phyloP scores from a whole-genome alignment of 2,329 filamentous ascomycete species.

The Hirsutella rhossiliensis region DNA sequence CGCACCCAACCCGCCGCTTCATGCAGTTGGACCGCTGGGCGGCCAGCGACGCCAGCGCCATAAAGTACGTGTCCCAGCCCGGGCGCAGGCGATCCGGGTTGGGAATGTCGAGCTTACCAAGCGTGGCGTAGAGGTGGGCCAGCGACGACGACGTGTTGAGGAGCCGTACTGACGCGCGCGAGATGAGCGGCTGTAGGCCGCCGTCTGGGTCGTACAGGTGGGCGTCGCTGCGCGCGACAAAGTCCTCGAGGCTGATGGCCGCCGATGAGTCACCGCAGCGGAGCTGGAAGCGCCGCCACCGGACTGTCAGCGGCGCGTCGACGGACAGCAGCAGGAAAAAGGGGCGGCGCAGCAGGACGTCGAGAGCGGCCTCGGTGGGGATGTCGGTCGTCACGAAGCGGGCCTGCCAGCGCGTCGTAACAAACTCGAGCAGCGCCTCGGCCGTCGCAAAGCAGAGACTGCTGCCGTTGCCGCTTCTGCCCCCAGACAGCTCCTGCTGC shows the following conservation, averaged over 20 bases:
- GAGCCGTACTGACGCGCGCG: slow-evolving; percentile 70
- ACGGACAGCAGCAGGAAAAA: slow-evolving; percentile 91
- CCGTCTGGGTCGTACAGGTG: slow-evolving; percentile 58
- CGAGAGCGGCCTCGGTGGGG: slow-evolving; percentile 58
- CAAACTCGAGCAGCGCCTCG: slow-evolving; percentile 66
- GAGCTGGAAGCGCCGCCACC: slow-evolving; percentile 65
- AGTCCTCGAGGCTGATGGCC: slow-evolving; percentile 37
- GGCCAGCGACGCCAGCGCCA: slow-evolving; percentile 87
- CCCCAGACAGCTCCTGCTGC: slow-evolving; percentile 4
- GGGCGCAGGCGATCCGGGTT: slow-evolving; percentile 73
- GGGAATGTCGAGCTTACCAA: slow-evolving; percentile 64
- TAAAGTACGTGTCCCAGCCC: slow-evolving; percentile 95
- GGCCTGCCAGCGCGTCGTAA: slow-evolving; percentile 72
- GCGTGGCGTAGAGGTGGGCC: slow-evolving; percentile 56
- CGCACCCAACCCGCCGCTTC: slow-evolving; percentile 92
- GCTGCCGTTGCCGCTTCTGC: too few species aligned
- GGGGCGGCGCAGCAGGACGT: slow-evolving; percentile 65
- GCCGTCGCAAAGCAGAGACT: slow-evolving; percentile 42
- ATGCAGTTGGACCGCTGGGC: slow-evolving; percentile 92
- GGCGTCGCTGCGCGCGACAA: slow-evolving; percentile 50
- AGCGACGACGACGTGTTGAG: slow-evolving; percentile 73
- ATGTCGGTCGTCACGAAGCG: slow-evolving; percentile 83
- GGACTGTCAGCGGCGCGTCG: slow-evolving; percentile 74
- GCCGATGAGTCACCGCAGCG: slow-evolving; percentile 11
- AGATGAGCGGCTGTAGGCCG: slow-evolving; percentile 65